Conservation (phyloP, 176 grass and related monocot species). For the Pontederia paniculata region DNA sequence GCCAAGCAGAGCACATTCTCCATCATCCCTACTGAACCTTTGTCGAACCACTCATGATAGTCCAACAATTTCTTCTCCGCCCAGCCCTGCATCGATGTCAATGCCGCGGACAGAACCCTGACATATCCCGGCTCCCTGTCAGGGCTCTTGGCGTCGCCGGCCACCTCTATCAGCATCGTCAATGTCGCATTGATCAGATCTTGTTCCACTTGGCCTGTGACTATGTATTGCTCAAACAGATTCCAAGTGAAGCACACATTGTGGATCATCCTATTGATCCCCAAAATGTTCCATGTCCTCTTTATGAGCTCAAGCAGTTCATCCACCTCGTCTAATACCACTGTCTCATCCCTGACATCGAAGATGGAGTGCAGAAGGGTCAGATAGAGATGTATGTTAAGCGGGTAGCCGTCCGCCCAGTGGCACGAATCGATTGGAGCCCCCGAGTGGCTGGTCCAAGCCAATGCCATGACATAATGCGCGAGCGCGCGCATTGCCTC, state of each 20-base stretch:
- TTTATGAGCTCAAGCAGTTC: slow-evolving; percentile 80
- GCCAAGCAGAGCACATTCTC: slow-evolving; percentile 55
- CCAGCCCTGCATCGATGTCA: slow-evolving; percentile 62
- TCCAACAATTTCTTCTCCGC: slow-evolving; percentile 64
- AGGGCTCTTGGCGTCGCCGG: slow-evolving; percentile 36
- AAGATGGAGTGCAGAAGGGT: slow-evolving; percentile 56
- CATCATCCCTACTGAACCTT: slow-evolving; percentile 30
- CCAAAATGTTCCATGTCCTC: slow-evolving; percentile 66
- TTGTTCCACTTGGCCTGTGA: slow-evolving; percentile 55
- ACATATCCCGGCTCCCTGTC: slow-evolving; percentile 39
- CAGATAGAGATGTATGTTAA: slow-evolving; percentile 61
- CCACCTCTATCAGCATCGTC: slow-evolving; percentile 55
- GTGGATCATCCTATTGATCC: slow-evolving; percentile 49
- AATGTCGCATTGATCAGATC: slow-evolving; percentile 47
- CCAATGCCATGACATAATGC: slow-evolving; percentile 48
- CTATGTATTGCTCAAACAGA: slow-evolving; percentile 66
- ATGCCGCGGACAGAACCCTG: slow-evolving; percentile 40
- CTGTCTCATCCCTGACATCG: slow-evolving; percentile 43
- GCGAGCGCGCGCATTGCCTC: slow-evolving; percentile 51
- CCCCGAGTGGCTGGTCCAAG: slow-evolving; percentile 30
- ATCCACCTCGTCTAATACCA: slow-evolving; percentile 75
- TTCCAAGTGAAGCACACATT: slow-evolving; percentile 61
- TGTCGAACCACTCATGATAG: slow-evolving; percentile 60
- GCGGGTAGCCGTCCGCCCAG: slow-evolving; percentile 79
- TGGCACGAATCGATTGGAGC: slow-evolving; percentile 27